Evolutionary conservation across 2,329 filamentous ascomycete species (phyloP).

Genomic region (Calycina herbarum): DNA sequence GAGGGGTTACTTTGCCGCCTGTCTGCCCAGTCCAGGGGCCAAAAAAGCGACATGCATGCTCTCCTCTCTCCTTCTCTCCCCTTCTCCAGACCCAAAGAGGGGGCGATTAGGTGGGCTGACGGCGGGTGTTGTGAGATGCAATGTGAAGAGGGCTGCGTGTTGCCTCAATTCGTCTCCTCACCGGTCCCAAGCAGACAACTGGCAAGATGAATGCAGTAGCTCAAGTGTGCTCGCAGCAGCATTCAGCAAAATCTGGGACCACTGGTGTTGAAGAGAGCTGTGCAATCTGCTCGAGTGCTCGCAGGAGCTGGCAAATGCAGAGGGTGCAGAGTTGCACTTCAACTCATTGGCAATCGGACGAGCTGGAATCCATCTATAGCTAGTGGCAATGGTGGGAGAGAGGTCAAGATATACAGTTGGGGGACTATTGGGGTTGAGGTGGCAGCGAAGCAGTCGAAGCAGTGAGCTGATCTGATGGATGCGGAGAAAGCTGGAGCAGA

Average conservation of each 20-base stretch:
- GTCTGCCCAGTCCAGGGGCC: neutral
- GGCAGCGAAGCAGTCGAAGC: neutral
- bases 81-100: neutral
- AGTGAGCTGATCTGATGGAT: conserved; percentile 1
- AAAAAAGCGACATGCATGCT: neutral
- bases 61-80: neutral
- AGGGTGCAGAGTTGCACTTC: neutral
- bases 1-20: neutral
- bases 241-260: neutral
- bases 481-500: neutral
- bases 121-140: neutral
- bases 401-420: neutral
- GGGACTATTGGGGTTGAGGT: neutral
- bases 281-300: no score
- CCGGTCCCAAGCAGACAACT: neutral
- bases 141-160: no score
- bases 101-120: neutral
- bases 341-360: neutral
- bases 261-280: neutral
- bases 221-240: neutral
- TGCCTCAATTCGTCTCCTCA: neutral
- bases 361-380: neutral
- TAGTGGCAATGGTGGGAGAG: neutral
- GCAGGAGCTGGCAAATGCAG: neutral
- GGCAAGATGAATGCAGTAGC: conserved; percentile 2